Percentiles rank a stretch among this genome's conserved stretches.
Evolutionary conservation across 2,329 filamentous ascomycete species (phyloP).

Genomic region (Capronia epimyces): DNA sequence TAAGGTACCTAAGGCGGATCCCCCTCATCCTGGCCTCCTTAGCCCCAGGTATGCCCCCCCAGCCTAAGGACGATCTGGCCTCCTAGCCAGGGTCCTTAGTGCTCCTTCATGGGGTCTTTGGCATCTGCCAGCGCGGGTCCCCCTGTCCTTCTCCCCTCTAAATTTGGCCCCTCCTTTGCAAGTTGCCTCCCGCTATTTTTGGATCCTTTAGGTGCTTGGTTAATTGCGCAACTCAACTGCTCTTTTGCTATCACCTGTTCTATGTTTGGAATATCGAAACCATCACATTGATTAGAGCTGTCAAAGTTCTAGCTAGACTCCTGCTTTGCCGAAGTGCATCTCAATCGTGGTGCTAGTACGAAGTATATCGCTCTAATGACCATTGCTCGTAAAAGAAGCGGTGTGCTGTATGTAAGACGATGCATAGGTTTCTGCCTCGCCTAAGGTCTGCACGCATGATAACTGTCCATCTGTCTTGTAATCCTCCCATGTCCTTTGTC

Average conservation of each 20-base stretch:
- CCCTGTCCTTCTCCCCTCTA: not conserved
- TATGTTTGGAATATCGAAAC: conserved; percentile 1
- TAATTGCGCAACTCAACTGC: not conserved
- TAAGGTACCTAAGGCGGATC: no score
- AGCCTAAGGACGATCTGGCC: no score
- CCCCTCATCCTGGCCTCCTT: no score
- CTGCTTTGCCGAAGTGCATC: no score
- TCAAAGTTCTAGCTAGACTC: not conserved
- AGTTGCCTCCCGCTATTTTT: not conserved
- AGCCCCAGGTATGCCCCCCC: no score
- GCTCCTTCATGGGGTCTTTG: not conserved
- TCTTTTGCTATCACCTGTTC: not conserved
- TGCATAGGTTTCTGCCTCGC: no score
- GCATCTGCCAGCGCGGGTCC: not conserved
- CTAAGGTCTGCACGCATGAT: no score
- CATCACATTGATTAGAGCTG: not conserved
- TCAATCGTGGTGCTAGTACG: no score
- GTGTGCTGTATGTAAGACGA: no score
- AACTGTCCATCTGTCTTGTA: not conserved
- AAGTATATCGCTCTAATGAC: no score
- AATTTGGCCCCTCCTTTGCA: not conserved
- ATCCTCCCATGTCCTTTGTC: not conserved
- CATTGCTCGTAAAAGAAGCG: not conserved
- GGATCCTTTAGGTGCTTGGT: not conserved
- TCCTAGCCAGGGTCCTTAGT: no score